Evolutionary conservation across 2,329 filamentous ascomycete species (phyloP), one percentile per base, ranked within the genome.

Genomic region (Trichoderma polysporum): DNA sequence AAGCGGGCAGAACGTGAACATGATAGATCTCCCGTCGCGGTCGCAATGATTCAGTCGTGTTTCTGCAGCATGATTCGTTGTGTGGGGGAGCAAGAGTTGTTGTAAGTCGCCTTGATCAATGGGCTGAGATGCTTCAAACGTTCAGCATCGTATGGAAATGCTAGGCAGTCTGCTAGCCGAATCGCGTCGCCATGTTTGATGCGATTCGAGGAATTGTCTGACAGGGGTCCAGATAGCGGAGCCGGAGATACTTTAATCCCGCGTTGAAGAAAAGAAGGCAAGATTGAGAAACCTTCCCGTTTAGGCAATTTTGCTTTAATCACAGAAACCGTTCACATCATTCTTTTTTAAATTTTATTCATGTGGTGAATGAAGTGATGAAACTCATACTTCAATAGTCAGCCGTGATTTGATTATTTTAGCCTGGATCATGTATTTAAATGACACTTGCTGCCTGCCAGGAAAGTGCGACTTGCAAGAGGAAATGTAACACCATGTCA

Each of bases 1-100:
- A 67, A 99, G 84, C 54, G 95, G 90, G 75, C 91, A 96, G 80
- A 98, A 97, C 71, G 91, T 97, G 84, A 99, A 98, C 95, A 99
- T 99, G 74, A 71, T 80, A 76, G 73, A 67, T 64, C 59, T 68
- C 41, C 27, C 22, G 56, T 49, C 19, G 67, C 67, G 33, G 58
- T 61, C 37, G 63, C 67, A 68, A 66, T 58, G 45, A 29, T 35
- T 68, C 25, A 65, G 47, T 60, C 60, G 60, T 49, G 27, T 47
- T 59, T 8, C 54, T 49, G 29, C 45, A 54, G 66, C 66, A 68
- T 68, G 47, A 45, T 65, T 59, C 35, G 35, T 33, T 27, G 10
- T 35, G 41, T 39, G 13, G 13, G 8, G 45, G 10, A 22, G 17
- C 22, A 15, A 19, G 27, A 37, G 31, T 27, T 22, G 9, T n/a